A percentile compares a stretch with the other conserved stretches of the same genome.
phyloP scores from a whole-genome alignment of 1,284 basidiomycete genomes.

The Polyporus tsugae region DNA sequence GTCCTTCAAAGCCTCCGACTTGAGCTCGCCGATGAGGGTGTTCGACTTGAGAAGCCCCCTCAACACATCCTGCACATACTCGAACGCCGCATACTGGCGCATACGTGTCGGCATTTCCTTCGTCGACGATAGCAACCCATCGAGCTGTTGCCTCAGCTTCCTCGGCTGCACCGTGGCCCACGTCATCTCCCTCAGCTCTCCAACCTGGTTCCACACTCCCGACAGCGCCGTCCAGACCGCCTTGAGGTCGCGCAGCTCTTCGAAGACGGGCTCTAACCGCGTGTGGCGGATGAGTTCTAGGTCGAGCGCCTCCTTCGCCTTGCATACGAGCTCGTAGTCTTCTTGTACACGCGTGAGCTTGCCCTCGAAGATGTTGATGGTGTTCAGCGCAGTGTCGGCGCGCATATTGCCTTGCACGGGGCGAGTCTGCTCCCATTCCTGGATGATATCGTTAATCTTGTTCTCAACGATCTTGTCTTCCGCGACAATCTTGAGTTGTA shows the following conservation, averaged over 20 bases:
- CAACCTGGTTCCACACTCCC: constrained; percentile 95
- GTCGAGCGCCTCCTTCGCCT: constrained; percentile 97
- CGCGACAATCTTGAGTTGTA: constrained; percentile 98
- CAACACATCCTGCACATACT: constrained; percentile 95
- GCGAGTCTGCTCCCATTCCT: constrained; percentile 95
- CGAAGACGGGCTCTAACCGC: constrained; percentile 91
- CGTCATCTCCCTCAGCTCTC: constrained; percentile 86
- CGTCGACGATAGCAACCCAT: constrained; percentile 87
- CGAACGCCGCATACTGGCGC: constrained; percentile 99
- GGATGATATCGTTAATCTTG: constrained; percentile 88
- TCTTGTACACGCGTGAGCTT: constrained; percentile 91
- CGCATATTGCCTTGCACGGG: constrained; percentile 97
- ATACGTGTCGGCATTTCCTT: constrained; percentile 99
- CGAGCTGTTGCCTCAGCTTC: constrained; percentile 94
- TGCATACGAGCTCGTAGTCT: constrained; percentile 92
- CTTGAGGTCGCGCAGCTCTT: constrained; percentile 96
- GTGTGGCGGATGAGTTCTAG: constrained; percentile 92
- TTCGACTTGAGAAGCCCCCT: constrained; percentile 91
- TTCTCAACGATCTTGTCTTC: constrained; percentile 98
- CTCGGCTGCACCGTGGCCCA: constrained; percentile 96
- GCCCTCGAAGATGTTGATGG: constrained; percentile 93
- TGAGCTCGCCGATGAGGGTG: constrained; percentile 88
- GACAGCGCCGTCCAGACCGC: constrained; percentile 99
- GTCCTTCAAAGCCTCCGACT: constrained; percentile 97
- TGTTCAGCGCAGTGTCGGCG: constrained; percentile 94